A percentile compares a stretch with the other conserved stretches of the same genome.
Evolutionary conservation across 495 filamentous ascomycete genomes (phyloP).

Genomic region (Penicillium longicatenatum): DNA sequence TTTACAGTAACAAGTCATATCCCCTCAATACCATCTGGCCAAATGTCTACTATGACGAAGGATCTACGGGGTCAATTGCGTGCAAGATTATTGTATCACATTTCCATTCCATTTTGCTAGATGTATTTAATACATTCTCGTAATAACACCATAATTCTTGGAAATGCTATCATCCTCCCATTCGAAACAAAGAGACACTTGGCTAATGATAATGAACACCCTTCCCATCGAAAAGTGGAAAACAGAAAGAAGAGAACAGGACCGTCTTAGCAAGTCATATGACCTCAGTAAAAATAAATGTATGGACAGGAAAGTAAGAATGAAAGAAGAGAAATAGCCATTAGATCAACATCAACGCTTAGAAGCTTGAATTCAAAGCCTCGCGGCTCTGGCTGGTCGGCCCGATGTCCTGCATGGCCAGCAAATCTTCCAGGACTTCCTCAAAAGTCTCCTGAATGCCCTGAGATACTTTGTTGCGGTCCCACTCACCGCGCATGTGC

Average conservation of each 20-base stretch:
- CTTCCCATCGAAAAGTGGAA: background rate
- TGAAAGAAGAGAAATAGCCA: conserved; percentile 2
- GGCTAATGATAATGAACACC: conserved; percentile 14
- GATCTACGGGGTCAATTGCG: background rate
- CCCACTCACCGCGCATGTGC: conserved; percentile 74
- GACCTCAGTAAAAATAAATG: conserved; percentile 7
- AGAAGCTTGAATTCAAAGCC: background rate
- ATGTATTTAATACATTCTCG: background rate
- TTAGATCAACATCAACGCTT: background rate
- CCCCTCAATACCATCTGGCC: background rate
- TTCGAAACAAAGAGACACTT: background rate
- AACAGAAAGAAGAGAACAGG: background rate
- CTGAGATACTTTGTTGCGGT: conserved; percentile 69
- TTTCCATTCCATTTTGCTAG: conserved; percentile 4
- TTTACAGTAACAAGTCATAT: background rate
- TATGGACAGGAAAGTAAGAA: conserved; percentile 11
- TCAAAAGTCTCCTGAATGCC: conserved; percentile 71
- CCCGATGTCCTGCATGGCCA: conserved; percentile 36
- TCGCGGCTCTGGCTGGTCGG: background rate
- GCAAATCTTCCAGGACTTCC: conserved; percentile 78
- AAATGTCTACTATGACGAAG: background rate
- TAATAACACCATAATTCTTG: background rate
- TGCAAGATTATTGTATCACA: conserved; percentile 1
- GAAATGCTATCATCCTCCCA: background rate
- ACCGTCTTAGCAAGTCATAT: background rate